phyloP scores from a whole-genome alignment of 768 basidiomycete genomes.

The Dacryopinax primogenitus region DNA sequence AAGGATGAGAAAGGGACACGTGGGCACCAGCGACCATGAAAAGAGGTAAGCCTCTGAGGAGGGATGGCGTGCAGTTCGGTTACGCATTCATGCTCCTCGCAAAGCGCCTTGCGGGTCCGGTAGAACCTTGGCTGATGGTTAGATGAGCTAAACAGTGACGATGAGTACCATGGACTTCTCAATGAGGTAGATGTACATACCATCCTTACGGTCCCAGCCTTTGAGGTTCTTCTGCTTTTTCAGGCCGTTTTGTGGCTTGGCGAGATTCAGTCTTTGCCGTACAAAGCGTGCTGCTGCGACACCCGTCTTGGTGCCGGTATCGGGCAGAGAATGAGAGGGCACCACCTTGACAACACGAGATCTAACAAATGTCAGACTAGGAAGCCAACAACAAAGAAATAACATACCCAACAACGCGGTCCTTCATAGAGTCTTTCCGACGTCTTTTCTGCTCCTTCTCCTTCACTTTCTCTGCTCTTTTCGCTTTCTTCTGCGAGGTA shows the following conservation, averaged over 20 bases:
- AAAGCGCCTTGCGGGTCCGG: background rate
- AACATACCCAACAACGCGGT: background rate
- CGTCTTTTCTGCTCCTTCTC: background rate
- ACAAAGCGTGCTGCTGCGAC: background rate
- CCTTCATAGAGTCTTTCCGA: background rate
- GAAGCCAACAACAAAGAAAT: background rate
- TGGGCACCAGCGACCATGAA: background rate
- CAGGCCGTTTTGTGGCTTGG: background rate
- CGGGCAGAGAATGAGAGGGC: background rate
- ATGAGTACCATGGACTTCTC: too few relatives aligned
- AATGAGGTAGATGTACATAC: background rate
- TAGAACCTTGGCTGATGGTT: background rate
- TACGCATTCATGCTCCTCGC: background rate
- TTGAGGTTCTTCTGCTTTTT: background rate
- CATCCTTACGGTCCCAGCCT: background rate
- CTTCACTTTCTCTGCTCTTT: background rate
- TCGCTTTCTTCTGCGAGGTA: background rate
- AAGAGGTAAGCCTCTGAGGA: background rate
- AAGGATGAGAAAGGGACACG: too few relatives aligned
- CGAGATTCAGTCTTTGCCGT: background rate
- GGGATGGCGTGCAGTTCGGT: background rate
- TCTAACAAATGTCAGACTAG: background rate
- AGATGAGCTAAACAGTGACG: background rate
- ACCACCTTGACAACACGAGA: background rate
- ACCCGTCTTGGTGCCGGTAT: background rate